Evolutionary conservation across 495 filamentous ascomycete genomes (phyloP), one percentile per base, ranked within the genome.

Genomic region (Penicillium odoratum): DNA sequence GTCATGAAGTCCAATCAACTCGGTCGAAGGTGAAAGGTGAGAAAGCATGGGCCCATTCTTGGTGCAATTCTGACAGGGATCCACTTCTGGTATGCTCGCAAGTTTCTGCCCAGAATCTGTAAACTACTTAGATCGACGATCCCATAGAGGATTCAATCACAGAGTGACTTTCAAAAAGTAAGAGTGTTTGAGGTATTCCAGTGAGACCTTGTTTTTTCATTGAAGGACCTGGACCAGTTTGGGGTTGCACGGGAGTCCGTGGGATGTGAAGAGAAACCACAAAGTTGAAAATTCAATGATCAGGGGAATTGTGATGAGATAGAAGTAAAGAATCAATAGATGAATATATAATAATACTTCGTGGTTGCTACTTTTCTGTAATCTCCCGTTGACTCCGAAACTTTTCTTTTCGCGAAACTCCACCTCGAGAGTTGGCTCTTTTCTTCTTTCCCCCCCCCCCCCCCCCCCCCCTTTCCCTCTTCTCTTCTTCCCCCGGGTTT

Each of bases 391-490:
- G 62, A 66, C 65, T 61, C 66, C 64, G 64, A 69, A 66, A 67
- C 64, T 69, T 73, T 74, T 70, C 66, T 71, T 70, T 73, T 73
- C 65, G 70, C 61, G 57, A 66, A 70, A 66, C 65, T 72, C 66
- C 68, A 73, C 68, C 66, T 62, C 59, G 61, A 67, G 60, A 18
- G 28, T 60, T 61, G 51, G 45, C 56, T 44, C 48, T 64, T 61
- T 62, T 69, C 54, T 47, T 40, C 52, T 65, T 53, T 38, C 53
- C 60, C 59, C 64, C 21, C 21, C 21, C 21, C 21, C 21, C 21
- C 21, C 62, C 51, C 65, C 54, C 59, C 51, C 63, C 66, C 62
- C 55, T 60, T 65, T 59, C 59, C 60, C 56, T 58, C 57, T 57
- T 60, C 65, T 67, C 52, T 64, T 56, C 53, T 56, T 53, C 58